These are phyloP conservation scores for Opeltia flavorubescens DNA, from an alignment of 495 filamentous ascomycete species.

Conservation along the genomic window DNA sequence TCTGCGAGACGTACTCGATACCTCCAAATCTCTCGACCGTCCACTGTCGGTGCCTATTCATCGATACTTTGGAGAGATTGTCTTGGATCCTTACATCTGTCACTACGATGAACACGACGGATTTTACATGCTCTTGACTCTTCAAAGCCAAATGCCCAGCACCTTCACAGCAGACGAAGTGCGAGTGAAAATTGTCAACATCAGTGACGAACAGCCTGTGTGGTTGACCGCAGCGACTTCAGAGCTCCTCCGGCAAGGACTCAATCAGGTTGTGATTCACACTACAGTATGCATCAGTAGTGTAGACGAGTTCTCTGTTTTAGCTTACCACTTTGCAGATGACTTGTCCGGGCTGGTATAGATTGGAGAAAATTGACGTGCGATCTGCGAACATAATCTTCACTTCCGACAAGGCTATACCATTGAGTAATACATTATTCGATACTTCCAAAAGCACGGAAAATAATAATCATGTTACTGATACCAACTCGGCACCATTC, in stretches of 20 bases:
- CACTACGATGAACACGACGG: constrained; percentile 65
- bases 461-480: background rate
- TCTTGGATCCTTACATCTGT: constrained; percentile 52
- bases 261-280: constrained; percentile 25
- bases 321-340: constrained; percentile 22
- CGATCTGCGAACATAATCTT: constrained; percentile 56
- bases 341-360: constrained; percentile 60
- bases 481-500: background rate
- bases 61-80: constrained; percentile 58
- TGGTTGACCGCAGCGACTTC: constrained; percentile 41
- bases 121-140: constrained; percentile 54
- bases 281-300: constrained; percentile 30
- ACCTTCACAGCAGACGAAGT: constrained; percentile 51
- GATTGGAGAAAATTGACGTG: constrained; percentile 59
- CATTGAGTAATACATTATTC: background rate
- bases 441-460: background rate
- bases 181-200: constrained; percentile 45
- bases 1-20: constrained; percentile 48
- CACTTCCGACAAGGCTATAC: constrained; percentile 9
- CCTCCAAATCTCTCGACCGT: constrained; percentile 47
- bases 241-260: constrained; percentile 37
- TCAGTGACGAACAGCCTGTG: constrained; percentile 33
- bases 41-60: constrained; percentile 52
- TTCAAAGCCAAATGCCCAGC: constrained; percentile 61
- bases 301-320: constrained; percentile 22